phyloP scores from a whole-genome alignment of 352 stramenopile species.

The Peronospora belbahrii region DNA sequence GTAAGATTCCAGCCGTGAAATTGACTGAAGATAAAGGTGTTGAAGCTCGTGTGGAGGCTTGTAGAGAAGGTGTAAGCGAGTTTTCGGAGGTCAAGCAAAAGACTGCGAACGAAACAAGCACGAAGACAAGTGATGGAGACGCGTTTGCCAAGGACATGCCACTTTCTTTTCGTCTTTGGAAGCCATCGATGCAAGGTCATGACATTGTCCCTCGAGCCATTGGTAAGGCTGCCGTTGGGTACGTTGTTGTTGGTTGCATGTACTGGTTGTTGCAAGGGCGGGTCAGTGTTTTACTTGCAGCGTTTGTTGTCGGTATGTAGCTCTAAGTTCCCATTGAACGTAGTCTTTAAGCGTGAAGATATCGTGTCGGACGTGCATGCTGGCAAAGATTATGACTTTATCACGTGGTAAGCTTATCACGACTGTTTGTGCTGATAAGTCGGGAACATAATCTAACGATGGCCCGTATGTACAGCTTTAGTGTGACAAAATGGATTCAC shows the following conservation, averaged over 20 bases:
- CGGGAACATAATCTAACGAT: not conserved
- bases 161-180: slow-evolving; percentile 65
- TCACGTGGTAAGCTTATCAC: slow-evolving; percentile 48
- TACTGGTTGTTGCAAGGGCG: not conserved
- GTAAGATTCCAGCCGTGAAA: slow-evolving; percentile 24
- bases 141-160: slow-evolving; percentile 42
- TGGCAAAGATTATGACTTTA: slow-evolving; percentile 67
- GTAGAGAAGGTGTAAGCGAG: not conserved
- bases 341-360: slow-evolving; percentile 80
- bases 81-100: not conserved
- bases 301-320: slow-evolving; percentile 11
- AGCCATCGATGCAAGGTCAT: slow-evolving; percentile 32
- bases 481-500: slow-evolving; percentile 89
- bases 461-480: slow-evolving; percentile 46
- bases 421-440: not conserved
- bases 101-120: not conserved
- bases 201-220: slow-evolving; percentile 30
- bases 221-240: slow-evolving; percentile 47
- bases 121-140: slow-evolving; percentile 10
- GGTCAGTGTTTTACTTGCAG: not conserved
- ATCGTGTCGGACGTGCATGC: slow-evolving; percentile 47
- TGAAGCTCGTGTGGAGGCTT: slow-evolving; percentile 2
- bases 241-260: slow-evolving; percentile 12
- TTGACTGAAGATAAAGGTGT: not conserved
- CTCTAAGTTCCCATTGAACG: slow-evolving; percentile 61